Conservation (phyloP, 192 early-diverging fungal species). For the Coemansia sp. region DNA sequence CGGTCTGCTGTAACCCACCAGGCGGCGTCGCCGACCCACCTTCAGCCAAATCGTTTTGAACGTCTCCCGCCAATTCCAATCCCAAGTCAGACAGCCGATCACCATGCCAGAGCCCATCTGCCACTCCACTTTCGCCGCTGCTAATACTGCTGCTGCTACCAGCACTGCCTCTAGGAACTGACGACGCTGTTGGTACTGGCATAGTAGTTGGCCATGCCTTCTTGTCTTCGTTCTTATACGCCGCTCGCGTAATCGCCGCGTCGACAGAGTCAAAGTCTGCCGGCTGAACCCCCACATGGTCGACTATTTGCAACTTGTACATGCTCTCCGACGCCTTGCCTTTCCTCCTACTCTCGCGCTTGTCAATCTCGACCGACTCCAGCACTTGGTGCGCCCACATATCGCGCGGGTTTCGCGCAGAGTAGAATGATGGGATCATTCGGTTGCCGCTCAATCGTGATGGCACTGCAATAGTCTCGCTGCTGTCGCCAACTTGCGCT, state of each 20-base stretch:
- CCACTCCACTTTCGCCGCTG: slow-evolving; percentile 1
- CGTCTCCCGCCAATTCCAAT: background rate
- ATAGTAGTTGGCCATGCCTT: slow-evolving; percentile 1
- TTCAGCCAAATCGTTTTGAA: background rate
- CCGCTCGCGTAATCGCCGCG: slow-evolving; percentile 40
- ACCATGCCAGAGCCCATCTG: background rate
- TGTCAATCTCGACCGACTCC: background rate
- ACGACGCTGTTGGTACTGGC: background rate
- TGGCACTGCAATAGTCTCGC: background rate
- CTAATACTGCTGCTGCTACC: background rate
- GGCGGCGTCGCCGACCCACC: slow-evolving; percentile 31
- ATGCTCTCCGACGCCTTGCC: slow-evolving; percentile 12
- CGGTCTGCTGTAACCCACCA: slow-evolving; percentile 15
- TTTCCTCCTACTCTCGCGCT: background rate
- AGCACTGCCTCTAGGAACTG: background rate
- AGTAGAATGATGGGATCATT: slow-evolving; percentile 30
- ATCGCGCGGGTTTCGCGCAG: slow-evolving; percentile 21
- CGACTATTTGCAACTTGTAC: slow-evolving; percentile 24
- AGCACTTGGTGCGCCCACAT: slow-evolving; percentile 51
- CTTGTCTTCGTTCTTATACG: slow-evolving; percentile 3
- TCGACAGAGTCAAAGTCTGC: slow-evolving; percentile 48
- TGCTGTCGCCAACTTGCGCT: background rate
- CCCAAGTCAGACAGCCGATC: background rate
- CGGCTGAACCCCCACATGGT: slow-evolving; percentile 28
- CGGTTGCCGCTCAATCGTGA: slow-evolving; percentile 5